Percentiles rank a stretch among this genome's conserved stretches.
Conservation (phyloP, 495 filamentous ascomycete species). For the Neurospora sublineolata region DNA sequence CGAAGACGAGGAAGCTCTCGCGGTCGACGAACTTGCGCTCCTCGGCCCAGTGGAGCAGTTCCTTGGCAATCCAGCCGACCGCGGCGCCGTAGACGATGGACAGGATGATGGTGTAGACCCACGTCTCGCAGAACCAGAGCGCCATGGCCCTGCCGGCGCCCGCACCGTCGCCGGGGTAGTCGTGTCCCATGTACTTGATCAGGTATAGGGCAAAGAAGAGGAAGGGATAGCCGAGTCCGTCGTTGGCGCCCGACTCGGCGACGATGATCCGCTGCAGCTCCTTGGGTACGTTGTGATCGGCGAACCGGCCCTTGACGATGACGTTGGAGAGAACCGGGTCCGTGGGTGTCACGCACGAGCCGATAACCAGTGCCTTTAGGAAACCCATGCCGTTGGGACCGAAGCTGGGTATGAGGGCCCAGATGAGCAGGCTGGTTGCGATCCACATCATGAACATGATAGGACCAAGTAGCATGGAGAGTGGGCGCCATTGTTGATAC, state of each 20-base stretch:
- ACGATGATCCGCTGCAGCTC: slow-evolving; percentile 76
- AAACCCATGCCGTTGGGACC: slow-evolving; percentile 37
- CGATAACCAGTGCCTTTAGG: slow-evolving; percentile 67
- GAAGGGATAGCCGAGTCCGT: slow-evolving; percentile 89
- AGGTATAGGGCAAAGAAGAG: slow-evolving; percentile 77
- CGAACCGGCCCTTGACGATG: slow-evolving; percentile 90
- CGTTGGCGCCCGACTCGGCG: slow-evolving; percentile 84
- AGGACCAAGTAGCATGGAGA: slow-evolving; percentile 68
- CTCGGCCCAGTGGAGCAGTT: slow-evolving; percentile 74
- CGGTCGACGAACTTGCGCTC: slow-evolving; percentile 73
- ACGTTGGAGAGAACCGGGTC: slow-evolving; percentile 83
- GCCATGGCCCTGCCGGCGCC: slow-evolving; percentile 62
- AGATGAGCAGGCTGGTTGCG: slow-evolving; percentile 64
- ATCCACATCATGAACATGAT: slow-evolving; percentile 88
- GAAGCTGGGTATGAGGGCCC: slow-evolving; percentile 58
- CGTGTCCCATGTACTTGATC: slow-evolving; percentile 59
- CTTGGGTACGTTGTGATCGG: slow-evolving; percentile 77
- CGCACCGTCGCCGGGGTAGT: slow-evolving; percentile 27
- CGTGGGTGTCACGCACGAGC: slow-evolving; percentile 79
- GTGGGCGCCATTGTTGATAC: slow-evolving; percentile 64
- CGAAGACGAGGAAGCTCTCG: slow-evolving; percentile 78
- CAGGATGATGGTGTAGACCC: slow-evolving; percentile 71
- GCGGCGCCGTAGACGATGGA: slow-evolving; percentile 65
- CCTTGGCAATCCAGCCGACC: slow-evolving; percentile 72
- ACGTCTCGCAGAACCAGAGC: slow-evolving; percentile 80